These are phyloP conservation scores for Candida tibetensis DNA, from an alignment of 805 yeast genomes.

Conservation along the genomic window DNA sequence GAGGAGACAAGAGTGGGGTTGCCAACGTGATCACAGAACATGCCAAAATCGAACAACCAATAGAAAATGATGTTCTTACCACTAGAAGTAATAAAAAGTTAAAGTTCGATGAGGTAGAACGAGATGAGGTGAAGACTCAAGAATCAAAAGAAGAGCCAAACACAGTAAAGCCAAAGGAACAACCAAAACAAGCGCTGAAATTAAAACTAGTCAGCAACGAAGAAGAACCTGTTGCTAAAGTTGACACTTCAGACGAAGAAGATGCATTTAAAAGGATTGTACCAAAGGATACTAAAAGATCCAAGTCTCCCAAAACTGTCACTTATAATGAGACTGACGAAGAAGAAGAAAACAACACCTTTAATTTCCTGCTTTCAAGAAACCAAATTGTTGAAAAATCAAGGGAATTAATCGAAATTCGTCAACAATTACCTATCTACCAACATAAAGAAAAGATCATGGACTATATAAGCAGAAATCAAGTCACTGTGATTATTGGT, in stretches of 20 bases:
- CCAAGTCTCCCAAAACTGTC: conserved; percentile 4
- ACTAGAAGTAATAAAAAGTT: conserved; percentile 14
- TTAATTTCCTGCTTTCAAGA: conserved; percentile 12
- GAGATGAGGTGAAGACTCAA: conserved; percentile 1
- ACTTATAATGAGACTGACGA: conserved; percentile 11
- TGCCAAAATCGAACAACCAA: not conserved
- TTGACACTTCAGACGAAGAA: not conserved
- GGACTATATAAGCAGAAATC: conserved; percentile 50
- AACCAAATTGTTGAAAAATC: conserved; percentile 40
- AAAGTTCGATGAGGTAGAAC: conserved; percentile 12
- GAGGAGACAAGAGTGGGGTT: conserved; percentile 4
- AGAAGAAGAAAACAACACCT: conserved; percentile 10
- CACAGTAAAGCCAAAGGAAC: not conserved
- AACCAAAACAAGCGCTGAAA: not conserved
- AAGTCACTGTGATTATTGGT: conserved; percentile 82
- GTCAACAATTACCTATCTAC: conserved; percentile 72
- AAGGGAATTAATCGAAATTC: conserved; percentile 42
- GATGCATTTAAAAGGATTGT: no score
- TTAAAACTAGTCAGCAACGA: no score
- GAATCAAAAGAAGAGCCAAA: conserved; percentile 1
- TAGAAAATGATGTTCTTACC: conserved; percentile 13
- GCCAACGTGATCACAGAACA: conserved; percentile 6
- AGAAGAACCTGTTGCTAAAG: not conserved
- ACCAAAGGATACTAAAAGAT: not conserved
- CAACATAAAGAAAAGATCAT: conserved; percentile 65